Evolutionary conservation across 164 flowering plant species (phyloP).

Genomic region (Chimonanthus salicifolius): DNA sequence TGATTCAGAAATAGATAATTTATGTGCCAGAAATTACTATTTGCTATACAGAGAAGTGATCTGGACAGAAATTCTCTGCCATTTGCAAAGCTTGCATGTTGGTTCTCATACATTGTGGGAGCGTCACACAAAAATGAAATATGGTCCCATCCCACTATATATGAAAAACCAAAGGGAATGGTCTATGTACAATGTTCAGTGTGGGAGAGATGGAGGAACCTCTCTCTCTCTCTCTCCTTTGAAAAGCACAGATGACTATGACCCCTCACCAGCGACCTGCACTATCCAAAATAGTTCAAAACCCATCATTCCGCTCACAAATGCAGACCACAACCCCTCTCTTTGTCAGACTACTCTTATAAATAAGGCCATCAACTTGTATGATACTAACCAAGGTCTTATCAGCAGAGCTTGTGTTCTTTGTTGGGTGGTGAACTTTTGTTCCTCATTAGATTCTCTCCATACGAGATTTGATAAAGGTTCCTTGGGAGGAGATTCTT

Average conservation of each 20-base stretch:
- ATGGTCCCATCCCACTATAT: background rate
- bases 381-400: background rate
- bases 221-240: background rate
- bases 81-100: background rate
- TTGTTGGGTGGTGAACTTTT: background rate
- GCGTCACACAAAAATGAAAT: background rate
- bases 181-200: background rate
- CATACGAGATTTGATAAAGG: background rate
- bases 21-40: too few relatives aligned
- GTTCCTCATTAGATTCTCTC: background rate
- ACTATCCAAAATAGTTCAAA: constrained; percentile 9
- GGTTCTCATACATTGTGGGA: background rate
- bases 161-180: background rate
- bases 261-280: constrained; percentile 11
- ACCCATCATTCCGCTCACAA: background rate
- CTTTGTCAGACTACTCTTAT: background rate
- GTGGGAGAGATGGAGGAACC: background rate
- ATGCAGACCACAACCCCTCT: background rate
- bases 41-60: too few relatives aligned
- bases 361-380: constrained; percentile 9
- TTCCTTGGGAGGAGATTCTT: background rate
- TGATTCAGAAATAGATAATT: too few relatives aligned
- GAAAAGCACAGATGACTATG: constrained; percentile 1
- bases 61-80: background rate
- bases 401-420: background rate